Conservation (phyloP, 2,329 filamentous ascomycete genomes). For the Cladosporium velox region DNA sequence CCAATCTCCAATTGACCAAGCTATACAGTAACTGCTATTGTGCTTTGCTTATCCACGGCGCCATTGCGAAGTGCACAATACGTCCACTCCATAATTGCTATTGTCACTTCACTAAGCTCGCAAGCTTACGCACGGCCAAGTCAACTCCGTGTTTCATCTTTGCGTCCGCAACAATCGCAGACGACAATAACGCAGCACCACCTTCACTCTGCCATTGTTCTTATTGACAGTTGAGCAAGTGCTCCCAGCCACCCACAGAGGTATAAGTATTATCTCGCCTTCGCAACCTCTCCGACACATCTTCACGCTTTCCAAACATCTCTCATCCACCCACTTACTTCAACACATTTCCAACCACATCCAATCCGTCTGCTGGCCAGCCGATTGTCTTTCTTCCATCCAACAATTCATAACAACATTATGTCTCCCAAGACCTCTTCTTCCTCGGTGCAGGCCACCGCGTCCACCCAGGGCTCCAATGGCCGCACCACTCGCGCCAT, state of each 20-base stretch:
- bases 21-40: neutral
- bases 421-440: slow-evolving; percentile 7
- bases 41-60: neutral
- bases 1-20: neutral
- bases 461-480: neutral
- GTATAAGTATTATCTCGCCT: neutral
- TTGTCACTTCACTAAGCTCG: neutral
- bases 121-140: neutral
- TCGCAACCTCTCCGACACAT: neutral
- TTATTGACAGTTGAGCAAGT: neutral
- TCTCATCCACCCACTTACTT: neutral
- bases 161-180: slow-evolving; percentile 10
- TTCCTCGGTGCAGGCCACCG: neutral
- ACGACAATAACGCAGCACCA: slow-evolving; percentile 6
- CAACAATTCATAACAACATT: neutral
- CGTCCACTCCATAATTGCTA: neutral
- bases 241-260: neutral
- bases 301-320: neutral
- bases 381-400: neutral
- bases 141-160: slow-evolving; percentile 13
- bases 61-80: neutral
- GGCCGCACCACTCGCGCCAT: slow-evolving; percentile 8
- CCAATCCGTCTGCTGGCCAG: neutral
- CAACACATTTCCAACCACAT: neutral
- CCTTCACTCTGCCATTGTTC: neutral